Percentiles rank a stretch among this genome's conserved stretches.
These are phyloP conservation scores for Boletus rubropictus DNA, from an alignment of 768 basidiomycete genomes.

Conservation along the genomic window DNA sequence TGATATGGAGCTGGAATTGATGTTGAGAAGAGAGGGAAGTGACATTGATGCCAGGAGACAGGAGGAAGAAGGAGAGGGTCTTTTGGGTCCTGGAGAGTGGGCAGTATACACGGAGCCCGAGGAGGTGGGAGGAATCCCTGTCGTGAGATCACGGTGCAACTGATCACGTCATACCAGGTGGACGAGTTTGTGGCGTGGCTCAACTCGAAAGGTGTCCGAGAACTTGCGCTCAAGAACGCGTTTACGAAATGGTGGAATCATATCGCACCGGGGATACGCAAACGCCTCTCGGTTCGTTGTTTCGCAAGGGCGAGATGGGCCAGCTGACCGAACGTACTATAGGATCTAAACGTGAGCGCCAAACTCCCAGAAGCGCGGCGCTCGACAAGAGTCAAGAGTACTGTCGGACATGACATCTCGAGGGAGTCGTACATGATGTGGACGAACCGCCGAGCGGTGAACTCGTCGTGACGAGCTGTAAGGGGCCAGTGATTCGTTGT, in stretches of 20 bases:
- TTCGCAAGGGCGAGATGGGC: not conserved
- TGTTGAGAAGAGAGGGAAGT: constrained; percentile 50
- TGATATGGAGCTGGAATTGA: constrained; percentile 69
- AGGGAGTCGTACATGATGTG: constrained; percentile 86
- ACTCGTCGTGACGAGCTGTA: constrained; percentile 21
- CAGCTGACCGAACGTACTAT: constrained; percentile 9
- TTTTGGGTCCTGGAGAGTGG: constrained; percentile 78
- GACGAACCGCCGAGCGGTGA: constrained; percentile 72
- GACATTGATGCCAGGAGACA: constrained; percentile 53
- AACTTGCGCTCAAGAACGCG: constrained; percentile 69
- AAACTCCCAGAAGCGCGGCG: constrained; percentile 77
- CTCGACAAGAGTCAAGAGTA: constrained; percentile 62
- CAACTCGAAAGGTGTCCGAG: constrained; percentile 86
- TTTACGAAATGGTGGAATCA: constrained; percentile 83
- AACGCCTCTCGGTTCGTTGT: constrained; percentile 62
- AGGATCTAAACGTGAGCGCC: constrained; percentile 68
- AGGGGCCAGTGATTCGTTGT: constrained; percentile 1
- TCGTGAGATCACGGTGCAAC: not conserved
- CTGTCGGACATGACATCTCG: constrained; percentile 53
- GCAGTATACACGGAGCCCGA: constrained; percentile 83
- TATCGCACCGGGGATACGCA: constrained; percentile 72
- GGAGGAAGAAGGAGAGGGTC: constrained; percentile 79
- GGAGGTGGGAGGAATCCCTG: constrained; percentile 50
- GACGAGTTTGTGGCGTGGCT: constrained; percentile 85
- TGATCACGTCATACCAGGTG: constrained; percentile 44